Base-by-base conservation (phyloP, 176 grass and related monocot species). In the Metroxylon sagu region DNA sequence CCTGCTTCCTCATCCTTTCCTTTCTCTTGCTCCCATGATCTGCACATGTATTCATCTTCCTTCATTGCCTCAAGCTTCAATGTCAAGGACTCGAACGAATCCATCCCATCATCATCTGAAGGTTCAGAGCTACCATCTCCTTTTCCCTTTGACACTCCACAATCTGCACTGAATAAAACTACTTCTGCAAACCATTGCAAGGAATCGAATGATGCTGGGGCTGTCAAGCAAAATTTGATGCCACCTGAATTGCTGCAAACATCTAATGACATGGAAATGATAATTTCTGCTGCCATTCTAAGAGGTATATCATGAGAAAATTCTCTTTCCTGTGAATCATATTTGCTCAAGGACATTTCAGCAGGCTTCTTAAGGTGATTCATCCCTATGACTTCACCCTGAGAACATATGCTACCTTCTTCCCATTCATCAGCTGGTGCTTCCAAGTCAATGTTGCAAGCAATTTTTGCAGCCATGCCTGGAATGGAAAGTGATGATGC, bases 31-130 rank as follows among this genome's bases (percentile, higher is more conserved):
- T 56, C 64, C 35, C 54, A 50, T 65, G 79, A 63, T 69, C 66
- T 74, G 83, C 79, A 76, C 81, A 72, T 72, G 72, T 71, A 72
- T 72, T 91, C 84, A 14, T 81, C 87, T 52, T 30, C 64, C 63
- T 88, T 88, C 66, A 69, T 76, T 60, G 82, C 86, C 82, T 85
- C 76, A 53, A 97, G 76, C 71, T 85, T 88, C 78, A 97, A 59
- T 19, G 83, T 88, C 81, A 90, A 77, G 12, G 69, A 85, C 72
- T 97, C 93, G 15, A 91, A 97, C n/a, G 74, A 71, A 73, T 91
- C 90, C n/a, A 29, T 73, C 57, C 71, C 74, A 10, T 83, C 74
- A 58, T 84, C 52, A 76, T 72, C 68, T 56, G 59, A 73, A 78
- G 39, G 50, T 55, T 68, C 53, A 26, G 31, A 54, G 43, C 18